Percentiles rank a stretch among this genome's conserved stretches.
Evolutionary conservation across 2,329 filamentous ascomycete species (phyloP).

Genomic region (Reticulascus tulasneorum): DNA sequence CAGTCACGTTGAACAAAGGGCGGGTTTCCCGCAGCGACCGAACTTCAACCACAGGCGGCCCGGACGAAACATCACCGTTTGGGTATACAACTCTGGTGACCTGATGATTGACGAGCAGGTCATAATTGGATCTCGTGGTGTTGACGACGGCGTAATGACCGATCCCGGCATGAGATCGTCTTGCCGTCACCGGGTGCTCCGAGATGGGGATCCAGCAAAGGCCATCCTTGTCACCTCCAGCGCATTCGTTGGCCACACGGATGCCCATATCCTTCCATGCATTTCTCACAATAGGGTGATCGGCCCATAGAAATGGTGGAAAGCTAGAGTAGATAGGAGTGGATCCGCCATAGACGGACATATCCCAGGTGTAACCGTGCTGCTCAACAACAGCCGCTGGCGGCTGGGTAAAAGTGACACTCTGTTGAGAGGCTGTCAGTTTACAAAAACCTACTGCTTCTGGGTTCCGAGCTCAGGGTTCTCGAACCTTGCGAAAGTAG

Average conservation of each 20-base stretch:
- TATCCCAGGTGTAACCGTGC: too few relatives aligned
- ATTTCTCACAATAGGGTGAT: constrained; percentile 20
- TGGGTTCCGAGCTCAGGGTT: background rate
- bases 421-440: background rate
- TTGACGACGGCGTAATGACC: constrained; percentile 24
- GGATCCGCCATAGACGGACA: background rate
- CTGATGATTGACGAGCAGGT: constrained; percentile 53
- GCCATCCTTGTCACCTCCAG: too few relatives aligned
- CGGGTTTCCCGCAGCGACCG: constrained; percentile 39
- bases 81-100: constrained; percentile 52
- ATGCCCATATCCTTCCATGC: constrained; percentile 16
- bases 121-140: constrained; percentile 49
- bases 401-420: constrained; percentile 14
- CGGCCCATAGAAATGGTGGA: constrained; percentile 19
- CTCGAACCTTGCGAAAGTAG: constrained; percentile 41
- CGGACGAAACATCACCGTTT: too few relatives aligned
- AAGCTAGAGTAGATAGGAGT: constrained; percentile 17
- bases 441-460: background rate
- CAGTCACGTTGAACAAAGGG: constrained; percentile 5
- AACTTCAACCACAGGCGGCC: constrained; percentile 57
- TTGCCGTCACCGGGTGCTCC: constrained; percentile 25
- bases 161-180: constrained; percentile 20
- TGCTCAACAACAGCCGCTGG: too few relatives aligned
- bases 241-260: too few relatives aligned
- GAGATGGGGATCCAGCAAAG: constrained; percentile 22